Percentiles rank a stretch among this genome's conserved stretches.
These are phyloP conservation scores for Agrocybe praecox DNA, from an alignment of 768 basidiomycete genomes.

Conservation along the genomic window DNA sequence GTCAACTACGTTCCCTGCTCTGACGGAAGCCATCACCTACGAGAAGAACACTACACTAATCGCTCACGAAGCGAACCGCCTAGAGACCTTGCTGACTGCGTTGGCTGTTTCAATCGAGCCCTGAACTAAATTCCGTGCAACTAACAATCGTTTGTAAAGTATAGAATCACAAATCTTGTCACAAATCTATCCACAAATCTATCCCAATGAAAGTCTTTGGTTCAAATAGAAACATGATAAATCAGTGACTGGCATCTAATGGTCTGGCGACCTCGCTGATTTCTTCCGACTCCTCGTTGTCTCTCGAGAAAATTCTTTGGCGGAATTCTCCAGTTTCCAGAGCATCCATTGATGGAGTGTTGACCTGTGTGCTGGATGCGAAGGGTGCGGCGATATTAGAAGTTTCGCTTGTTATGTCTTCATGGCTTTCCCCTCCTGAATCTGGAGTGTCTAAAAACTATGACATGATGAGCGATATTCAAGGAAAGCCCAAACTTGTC, in stretches of 20 bases:
- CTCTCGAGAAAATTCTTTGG: conserved; percentile 13
- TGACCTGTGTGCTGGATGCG: conserved; percentile 11
- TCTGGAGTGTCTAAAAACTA: not conserved
- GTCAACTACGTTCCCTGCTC: conserved; percentile 80
- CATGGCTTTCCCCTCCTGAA: not conserved
- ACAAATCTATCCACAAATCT: no score
- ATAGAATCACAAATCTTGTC: no score
- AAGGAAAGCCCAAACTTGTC: not conserved
- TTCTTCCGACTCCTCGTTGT: not conserved
- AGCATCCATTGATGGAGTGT: conserved; percentile 16
- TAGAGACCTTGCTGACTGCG: conserved; percentile 54
- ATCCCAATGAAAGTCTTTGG: no score
- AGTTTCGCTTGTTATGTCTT: not conserved
- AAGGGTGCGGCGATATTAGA: not conserved
- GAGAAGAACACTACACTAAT: conserved; percentile 68
- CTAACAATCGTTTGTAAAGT: not conserved
- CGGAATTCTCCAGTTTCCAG: conserved; percentile 17
- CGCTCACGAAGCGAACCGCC: conserved; percentile 57
- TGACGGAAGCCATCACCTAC: conserved; percentile 75
- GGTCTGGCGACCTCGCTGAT: not conserved
- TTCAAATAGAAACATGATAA: no score
- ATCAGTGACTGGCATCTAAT: no score
- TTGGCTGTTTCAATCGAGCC: conserved; percentile 45
- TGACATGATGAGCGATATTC: not conserved
- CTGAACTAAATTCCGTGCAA: conserved; percentile 11